These are phyloP conservation scores for Penicillium psychrofluorescens DNA, from an alignment of 495 filamentous ascomycete genomes.

Conservation along the genomic window DNA sequence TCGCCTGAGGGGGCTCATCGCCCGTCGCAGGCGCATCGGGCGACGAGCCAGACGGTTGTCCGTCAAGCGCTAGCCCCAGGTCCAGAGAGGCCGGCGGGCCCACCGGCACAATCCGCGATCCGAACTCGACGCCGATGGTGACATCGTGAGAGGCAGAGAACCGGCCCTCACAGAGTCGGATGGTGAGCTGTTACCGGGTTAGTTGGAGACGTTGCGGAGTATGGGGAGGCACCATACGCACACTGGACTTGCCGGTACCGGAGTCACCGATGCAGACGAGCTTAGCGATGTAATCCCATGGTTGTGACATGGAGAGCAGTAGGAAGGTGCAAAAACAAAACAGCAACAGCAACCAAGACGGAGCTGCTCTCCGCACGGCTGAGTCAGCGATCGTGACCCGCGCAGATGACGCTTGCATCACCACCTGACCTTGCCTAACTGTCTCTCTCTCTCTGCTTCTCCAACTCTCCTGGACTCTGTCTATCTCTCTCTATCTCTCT, in stretches of 20 bases:
- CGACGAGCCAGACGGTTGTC: conserved; percentile 6
- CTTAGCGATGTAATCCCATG: conserved; percentile 99
- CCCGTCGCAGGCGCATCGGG: background rate
- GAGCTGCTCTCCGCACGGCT: conserved; percentile 14
- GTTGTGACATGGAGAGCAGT: conserved; percentile 55
- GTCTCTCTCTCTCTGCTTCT: background rate
- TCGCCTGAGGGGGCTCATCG: conserved; percentile 10
- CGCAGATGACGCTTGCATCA: conserved; percentile 34
- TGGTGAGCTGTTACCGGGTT: conserved; percentile 55
- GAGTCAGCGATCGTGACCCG: conserved; percentile 40
- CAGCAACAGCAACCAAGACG: conserved; percentile 1
- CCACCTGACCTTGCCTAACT: conserved; percentile 8
- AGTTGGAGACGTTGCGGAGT: conserved; percentile 1
- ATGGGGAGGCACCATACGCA: conserved; percentile 22
- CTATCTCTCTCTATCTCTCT: conserved; percentile 3
- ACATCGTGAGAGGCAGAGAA: conserved; percentile 92
- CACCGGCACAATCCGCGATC: conserved; percentile 85
- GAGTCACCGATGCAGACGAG: conserved; percentile 95
- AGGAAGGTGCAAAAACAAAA: conserved; percentile 2
- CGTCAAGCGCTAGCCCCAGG: conserved; percentile 22
- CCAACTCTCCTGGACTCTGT: background rate
- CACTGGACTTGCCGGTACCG: conserved; percentile 82
- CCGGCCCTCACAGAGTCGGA: conserved; percentile 94
- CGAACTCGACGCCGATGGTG: conserved; percentile 97
- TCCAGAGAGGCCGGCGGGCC: conserved; percentile 59